Evolutionary conservation across 1,284 basidiomycete species (phyloP).

Genomic region (Omphalotus olearius): DNA sequence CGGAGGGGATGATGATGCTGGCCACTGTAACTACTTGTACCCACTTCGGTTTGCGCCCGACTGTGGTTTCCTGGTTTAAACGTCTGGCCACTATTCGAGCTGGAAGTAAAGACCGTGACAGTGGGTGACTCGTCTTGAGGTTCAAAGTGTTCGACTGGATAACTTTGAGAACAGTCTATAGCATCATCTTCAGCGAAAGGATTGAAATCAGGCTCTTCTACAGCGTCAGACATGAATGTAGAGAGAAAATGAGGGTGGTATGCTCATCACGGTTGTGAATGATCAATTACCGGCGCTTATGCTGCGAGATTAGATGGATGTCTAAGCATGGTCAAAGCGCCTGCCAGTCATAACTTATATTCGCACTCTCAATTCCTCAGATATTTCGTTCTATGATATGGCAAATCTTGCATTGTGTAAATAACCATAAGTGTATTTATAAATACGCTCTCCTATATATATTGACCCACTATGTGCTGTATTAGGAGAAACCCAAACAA

Average conservation of each 20-base stretch:
- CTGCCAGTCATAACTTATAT: too few relatives aligned
- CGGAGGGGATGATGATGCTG: slow-evolving; percentile 14
- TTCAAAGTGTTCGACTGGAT: not conserved
- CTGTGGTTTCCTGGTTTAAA: not conserved
- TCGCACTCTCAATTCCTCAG: too few relatives aligned
- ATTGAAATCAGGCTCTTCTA: slow-evolving; percentile 19
- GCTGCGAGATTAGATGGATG: too few relatives aligned
- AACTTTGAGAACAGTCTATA: not conserved
- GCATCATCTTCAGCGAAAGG: slow-evolving; percentile 26
- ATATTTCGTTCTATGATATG: too few relatives aligned
- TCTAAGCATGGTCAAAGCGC: too few relatives aligned
- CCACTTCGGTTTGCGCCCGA: not conserved
- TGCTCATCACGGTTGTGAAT: too few relatives aligned
- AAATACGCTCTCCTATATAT: too few relatives aligned
- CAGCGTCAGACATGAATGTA: slow-evolving; percentile 10
- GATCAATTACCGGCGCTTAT: too few relatives aligned
- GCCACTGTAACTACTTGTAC: not conserved
- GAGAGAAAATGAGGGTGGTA: not conserved
- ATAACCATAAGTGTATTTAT: too few relatives aligned
- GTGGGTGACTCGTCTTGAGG: slow-evolving; percentile 13
- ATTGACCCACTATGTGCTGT: too few relatives aligned
- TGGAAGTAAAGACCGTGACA: slow-evolving; percentile 18
- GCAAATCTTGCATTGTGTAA: too few relatives aligned
- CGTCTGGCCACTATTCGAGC: slow-evolving; percentile 4
- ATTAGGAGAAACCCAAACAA: too few relatives aligned